A percentile compares a stretch with the other conserved stretches of the same genome.
phyloP scores from a whole-genome alignment of 257 asterid species.

The Nicotiana otophora region DNA sequence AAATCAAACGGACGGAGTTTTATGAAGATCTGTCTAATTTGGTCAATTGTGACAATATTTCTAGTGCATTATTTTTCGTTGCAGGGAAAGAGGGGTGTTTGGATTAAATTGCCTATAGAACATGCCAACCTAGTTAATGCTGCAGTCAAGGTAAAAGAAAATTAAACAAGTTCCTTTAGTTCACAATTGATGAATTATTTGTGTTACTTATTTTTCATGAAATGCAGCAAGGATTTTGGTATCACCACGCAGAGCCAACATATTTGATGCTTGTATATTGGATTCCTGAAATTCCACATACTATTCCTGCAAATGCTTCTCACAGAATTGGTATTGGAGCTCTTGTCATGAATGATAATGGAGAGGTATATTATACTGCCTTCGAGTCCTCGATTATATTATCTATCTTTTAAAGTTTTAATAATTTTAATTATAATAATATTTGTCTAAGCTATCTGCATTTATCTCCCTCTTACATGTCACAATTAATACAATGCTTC shows the following conservation, averaged over 20 bases:
- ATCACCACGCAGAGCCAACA: constrained; percentile 86
- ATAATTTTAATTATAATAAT: no score
- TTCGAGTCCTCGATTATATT: no score
- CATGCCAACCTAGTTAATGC: constrained; percentile 69
- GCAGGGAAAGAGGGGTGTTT: constrained; percentile 82
- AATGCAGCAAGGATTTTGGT: constrained; percentile 85
- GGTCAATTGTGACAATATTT: background rate
- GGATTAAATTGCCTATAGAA: constrained; percentile 88
- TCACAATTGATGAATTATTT: background rate
- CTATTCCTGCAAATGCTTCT: constrained; percentile 79
- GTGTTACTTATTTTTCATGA: constrained; percentile 1
- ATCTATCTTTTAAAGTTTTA: no score
- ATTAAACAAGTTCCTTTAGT: no score
- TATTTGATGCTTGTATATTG: constrained; percentile 84
- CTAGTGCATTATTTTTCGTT: background rate
- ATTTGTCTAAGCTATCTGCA: no score
- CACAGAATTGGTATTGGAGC: constrained; percentile 92
- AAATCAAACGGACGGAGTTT: background rate
- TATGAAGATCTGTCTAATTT: background rate
- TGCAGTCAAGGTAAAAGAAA: constrained; percentile 57
- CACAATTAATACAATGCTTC: no score
- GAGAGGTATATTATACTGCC: constrained; percentile 40
- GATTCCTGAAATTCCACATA: constrained; percentile 58
- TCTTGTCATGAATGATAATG: constrained; percentile 58
- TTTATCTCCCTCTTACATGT: background rate